A percentile compares a stretch with the other conserved stretches of the same genome.
These are phyloP conservation scores for Metschnikowia kofuensis DNA, from an alignment of 805 yeast species.

Conservation along the genomic window DNA sequence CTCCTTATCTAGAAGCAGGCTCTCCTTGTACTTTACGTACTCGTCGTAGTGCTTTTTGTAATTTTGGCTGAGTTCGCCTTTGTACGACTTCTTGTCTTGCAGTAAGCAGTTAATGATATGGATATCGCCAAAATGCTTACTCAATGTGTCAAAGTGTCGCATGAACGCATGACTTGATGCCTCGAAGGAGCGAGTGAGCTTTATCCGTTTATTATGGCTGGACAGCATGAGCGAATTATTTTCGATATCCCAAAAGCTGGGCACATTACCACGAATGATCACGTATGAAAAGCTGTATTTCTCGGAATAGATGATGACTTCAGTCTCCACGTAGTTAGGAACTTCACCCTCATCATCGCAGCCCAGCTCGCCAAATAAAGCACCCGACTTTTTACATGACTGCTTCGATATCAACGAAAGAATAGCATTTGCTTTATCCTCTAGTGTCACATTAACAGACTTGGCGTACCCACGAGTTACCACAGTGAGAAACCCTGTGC, in stretches of 20 bases:
- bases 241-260: slow-evolving; percentile 53
- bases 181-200: slow-evolving; percentile 50
- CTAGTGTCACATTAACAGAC: slow-evolving; percentile 34
- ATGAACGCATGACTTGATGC: slow-evolving; percentile 52
- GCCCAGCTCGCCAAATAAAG: slow-evolving; percentile 55
- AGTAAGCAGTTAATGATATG: slow-evolving; percentile 50
- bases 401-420: slow-evolving; percentile 53
- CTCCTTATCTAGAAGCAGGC: slow-evolving; percentile 3
- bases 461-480: slow-evolving; percentile 53
- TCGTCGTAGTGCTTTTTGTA: slow-evolving; percentile 23
- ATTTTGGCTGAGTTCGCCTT: slow-evolving; percentile 43
- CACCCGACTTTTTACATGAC: slow-evolving; percentile 45
- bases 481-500: slow-evolving; percentile 45
- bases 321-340: slow-evolving; percentile 52
- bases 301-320: slow-evolving; percentile 43
- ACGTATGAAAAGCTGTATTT: slow-evolving; percentile 43
- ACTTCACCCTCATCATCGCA: slow-evolving; percentile 55
- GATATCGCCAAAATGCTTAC: slow-evolving; percentile 48
- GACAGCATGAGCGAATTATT: slow-evolving; percentile 32
- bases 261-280: slow-evolving; percentile 52
- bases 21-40: slow-evolving; percentile 9
- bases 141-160: slow-evolving; percentile 47
- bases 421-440: slow-evolving; percentile 33
- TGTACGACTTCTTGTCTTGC: slow-evolving; percentile 37
- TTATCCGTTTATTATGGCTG: slow-evolving; percentile 37